Evolutionary conservation across 495 filamentous ascomycete genomes (phyloP).

Genomic region (Podospora australis): DNA sequence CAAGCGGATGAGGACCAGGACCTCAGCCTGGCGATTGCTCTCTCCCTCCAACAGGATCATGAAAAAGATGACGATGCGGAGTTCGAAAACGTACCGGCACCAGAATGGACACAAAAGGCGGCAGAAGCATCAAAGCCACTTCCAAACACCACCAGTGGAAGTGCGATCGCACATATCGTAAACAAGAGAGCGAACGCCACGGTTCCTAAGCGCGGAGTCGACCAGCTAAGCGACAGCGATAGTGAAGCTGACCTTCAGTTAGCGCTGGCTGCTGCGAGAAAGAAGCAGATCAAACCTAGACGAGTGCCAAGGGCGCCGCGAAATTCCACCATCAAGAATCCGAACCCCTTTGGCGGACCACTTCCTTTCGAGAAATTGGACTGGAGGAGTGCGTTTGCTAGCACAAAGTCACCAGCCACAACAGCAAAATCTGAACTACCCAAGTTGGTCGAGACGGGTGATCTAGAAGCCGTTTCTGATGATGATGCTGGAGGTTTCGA

Average conservation of each 20-base stretch:
- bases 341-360: constrained; percentile 65
- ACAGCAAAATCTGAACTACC: constrained; percentile 14
- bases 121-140: constrained; percentile 49
- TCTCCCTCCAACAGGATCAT: constrained; percentile 60
- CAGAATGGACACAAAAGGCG: constrained; percentile 50
- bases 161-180: constrained; percentile 55
- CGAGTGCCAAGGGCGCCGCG: constrained; percentile 15
- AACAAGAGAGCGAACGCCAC: constrained; percentile 55
- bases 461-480: constrained; percentile 29
- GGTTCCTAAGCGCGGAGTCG: constrained; percentile 39
- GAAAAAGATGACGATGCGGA: constrained; percentile 41
- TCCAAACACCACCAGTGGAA: constrained; percentile 44
- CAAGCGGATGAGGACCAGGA: constrained; percentile 67
- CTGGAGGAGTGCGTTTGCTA: constrained; percentile 54
- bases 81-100: constrained; percentile 42
- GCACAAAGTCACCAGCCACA: constrained; percentile 35
- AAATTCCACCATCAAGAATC: constrained; percentile 33
- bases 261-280: constrained; percentile 47
- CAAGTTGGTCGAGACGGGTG: constrained; percentile 14
- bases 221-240: constrained; percentile 52
- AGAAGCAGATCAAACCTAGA: constrained; percentile 28
- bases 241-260: constrained; percentile 58
- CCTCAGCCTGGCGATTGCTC: constrained; percentile 70
- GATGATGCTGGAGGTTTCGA: constrained; percentile 65
- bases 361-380: constrained; percentile 85